Percentiles rank a stretch among this genome's conserved stretches.
Evolutionary conservation across 2,329 filamentous ascomycete species (phyloP).

Genomic region (Colletotrichum truncatum): DNA sequence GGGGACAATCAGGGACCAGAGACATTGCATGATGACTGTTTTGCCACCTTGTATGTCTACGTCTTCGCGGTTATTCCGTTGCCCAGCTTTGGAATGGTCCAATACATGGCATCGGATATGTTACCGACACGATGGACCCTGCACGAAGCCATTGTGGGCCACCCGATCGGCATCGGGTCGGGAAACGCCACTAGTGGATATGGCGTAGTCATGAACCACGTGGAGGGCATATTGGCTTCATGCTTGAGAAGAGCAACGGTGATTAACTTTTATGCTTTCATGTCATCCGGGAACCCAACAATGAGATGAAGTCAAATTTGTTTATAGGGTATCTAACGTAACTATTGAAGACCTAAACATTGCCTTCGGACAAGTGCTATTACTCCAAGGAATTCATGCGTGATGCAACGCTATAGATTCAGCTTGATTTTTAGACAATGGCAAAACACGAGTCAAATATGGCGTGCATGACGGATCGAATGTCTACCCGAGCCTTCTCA

Average conservation of each 20-base stretch:
- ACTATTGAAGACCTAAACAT: too few relatives aligned
- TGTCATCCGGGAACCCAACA: too few relatives aligned
- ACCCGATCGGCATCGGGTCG: constrained; percentile 23
- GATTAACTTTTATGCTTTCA: too few relatives aligned
- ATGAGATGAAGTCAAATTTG: not conserved
- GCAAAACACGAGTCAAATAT: constrained; percentile 63
- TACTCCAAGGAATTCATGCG: too few relatives aligned
- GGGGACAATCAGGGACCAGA: not conserved
- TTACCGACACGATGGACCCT: not conserved
- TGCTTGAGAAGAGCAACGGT: too few relatives aligned
- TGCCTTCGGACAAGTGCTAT: too few relatives aligned
- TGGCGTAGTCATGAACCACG: not conserved
- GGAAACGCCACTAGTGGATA: constrained; percentile 13
- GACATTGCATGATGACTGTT: not conserved
- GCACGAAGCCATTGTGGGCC: not conserved
- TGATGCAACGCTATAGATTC: too few relatives aligned
- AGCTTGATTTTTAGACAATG: constrained; percentile 47
- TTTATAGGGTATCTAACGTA: not conserved
- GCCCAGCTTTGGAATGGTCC: not conserved
- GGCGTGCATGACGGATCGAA: constrained; percentile 55
- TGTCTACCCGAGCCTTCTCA: constrained; percentile 50
- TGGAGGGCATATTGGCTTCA: too few relatives aligned
- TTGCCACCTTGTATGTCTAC: not conserved
- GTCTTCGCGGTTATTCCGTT: not conserved
- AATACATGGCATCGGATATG: not conserved